Percentiles rank a stretch among this genome's conserved stretches.
These are phyloP conservation scores for Lentinus brumalis DNA, from an alignment of 768 basidiomycete genomes.

Conservation along the genomic window DNA sequence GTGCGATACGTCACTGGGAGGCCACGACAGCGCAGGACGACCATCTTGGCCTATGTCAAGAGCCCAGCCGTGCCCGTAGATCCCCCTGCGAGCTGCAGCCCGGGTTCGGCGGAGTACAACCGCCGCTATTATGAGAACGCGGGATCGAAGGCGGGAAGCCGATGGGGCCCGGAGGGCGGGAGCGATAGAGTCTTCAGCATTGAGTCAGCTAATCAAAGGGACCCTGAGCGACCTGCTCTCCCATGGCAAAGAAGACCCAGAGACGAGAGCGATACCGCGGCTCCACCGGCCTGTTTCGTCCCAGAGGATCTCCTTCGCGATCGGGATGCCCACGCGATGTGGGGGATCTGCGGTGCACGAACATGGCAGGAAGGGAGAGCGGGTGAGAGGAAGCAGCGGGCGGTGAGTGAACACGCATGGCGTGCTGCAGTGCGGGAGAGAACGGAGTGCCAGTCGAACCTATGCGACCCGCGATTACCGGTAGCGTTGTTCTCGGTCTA, in stretches of 20 bases:
- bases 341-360: slow-evolving; percentile 15
- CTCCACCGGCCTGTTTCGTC: background rate
- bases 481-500: too few species aligned
- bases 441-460: too few species aligned
- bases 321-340: slow-evolving; percentile 4
- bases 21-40: background rate
- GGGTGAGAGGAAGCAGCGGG: background rate
- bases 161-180: background rate
- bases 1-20: too few species aligned
- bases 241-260: slow-evolving; percentile 10
- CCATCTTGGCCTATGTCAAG: background rate
- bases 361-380: background rate
- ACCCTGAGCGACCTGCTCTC: slow-evolving; percentile 11
- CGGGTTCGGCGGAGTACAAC: background rate
- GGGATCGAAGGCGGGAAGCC: background rate
- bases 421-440: background rate
- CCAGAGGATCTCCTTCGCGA: slow-evolving; percentile 11
- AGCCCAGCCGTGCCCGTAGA: background rate
- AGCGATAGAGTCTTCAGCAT: background rate
- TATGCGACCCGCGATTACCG: too few species aligned
- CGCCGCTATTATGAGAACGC: too few species aligned
- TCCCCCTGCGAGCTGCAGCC: slow-evolving; percentile 1
- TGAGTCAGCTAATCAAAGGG: slow-evolving; percentile 16
- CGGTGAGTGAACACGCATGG: background rate
- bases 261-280: slow-evolving; percentile 2